Evolutionary conservation across 805 yeast species (phyloP).

Genomic region (Candida incommunis): DNA sequence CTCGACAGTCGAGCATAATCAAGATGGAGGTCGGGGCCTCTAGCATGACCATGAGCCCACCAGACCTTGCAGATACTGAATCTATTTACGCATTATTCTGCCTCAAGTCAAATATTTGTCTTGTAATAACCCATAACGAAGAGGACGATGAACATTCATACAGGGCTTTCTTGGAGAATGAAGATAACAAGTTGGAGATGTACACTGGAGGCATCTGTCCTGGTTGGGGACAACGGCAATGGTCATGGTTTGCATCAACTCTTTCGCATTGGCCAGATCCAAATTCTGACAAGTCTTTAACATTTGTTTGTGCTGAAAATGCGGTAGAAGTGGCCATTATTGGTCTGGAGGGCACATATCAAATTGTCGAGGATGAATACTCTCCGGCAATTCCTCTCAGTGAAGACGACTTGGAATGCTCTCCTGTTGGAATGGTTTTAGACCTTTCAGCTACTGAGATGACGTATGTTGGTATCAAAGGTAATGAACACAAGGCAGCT

Average conservation of each 20-base stretch:
- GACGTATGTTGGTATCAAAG: constrained; percentile 6
- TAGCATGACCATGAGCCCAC: not conserved
- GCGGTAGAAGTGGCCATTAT: constrained; percentile 48
- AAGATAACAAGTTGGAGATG: not conserved
- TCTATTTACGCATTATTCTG: not conserved
- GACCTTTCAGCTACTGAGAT: constrained; percentile 3
- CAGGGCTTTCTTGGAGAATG: not conserved
- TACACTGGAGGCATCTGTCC: not conserved
- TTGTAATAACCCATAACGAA: not conserved
- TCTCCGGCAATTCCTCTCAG: constrained; percentile 64
- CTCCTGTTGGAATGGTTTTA: constrained; percentile 10
- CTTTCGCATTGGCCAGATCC: not conserved
- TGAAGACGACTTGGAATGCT: constrained; percentile 43
- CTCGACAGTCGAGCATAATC: constrained; percentile 1
- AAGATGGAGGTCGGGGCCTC: not conserved
- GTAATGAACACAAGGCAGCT: constrained; percentile 5
- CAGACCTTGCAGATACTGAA: not conserved
- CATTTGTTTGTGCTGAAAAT: constrained; percentile 10
- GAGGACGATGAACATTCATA: not conserved
- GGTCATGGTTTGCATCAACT: not conserved
- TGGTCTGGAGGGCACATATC: constrained; percentile 25
- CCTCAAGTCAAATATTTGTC: not conserved
- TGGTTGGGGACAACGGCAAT: not conserved
- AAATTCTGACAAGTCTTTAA: not conserved
- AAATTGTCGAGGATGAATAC: constrained; percentile 51